phyloP scores from a whole-genome alignment of 75 land plant species.

The Ceratopteris richardii region DNA sequence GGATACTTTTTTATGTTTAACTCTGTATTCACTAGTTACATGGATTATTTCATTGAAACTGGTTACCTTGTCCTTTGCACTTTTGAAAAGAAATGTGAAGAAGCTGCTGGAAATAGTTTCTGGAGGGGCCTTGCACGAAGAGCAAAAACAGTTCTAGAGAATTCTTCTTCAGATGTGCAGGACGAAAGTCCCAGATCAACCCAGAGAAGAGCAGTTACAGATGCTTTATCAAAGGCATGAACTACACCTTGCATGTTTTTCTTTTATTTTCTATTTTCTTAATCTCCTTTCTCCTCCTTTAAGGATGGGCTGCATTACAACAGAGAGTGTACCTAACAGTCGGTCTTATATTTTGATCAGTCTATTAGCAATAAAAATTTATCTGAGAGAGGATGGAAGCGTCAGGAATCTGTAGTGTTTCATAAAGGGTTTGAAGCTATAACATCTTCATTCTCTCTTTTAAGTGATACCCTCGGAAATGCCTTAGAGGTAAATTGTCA shows the following conservation, averaged over 20 bases:
- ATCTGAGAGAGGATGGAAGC: conserved; percentile 17
- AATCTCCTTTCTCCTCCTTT: neutral
- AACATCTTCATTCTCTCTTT: conserved; percentile 58
- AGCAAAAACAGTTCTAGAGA: neutral
- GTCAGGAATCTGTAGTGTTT: conserved; percentile 15
- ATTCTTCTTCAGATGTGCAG: neutral
- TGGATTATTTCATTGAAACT: no score
- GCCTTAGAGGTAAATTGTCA: conserved; percentile 57
- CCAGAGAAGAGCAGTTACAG: neutral
- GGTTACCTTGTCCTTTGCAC: no score
- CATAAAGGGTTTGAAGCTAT: conserved; percentile 66
- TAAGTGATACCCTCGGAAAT: conserved; percentile 71
- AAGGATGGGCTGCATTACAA: no score
- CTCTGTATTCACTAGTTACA: no score
- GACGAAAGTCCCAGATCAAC: neutral
- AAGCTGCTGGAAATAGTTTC: neutral
- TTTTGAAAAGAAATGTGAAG: neutral
- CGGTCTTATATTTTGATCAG: no score
- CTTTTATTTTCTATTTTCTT: neutral
- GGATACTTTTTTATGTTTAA: no score
- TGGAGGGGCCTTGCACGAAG: conserved; percentile 3
- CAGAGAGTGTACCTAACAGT: no score
- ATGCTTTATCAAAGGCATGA: neutral
- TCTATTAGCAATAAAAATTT: neutral
- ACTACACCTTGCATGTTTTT: neutral